Conservation (phyloP, 2,329 filamentous ascomycete genomes). For the Colletotrichum magnum region DNA sequence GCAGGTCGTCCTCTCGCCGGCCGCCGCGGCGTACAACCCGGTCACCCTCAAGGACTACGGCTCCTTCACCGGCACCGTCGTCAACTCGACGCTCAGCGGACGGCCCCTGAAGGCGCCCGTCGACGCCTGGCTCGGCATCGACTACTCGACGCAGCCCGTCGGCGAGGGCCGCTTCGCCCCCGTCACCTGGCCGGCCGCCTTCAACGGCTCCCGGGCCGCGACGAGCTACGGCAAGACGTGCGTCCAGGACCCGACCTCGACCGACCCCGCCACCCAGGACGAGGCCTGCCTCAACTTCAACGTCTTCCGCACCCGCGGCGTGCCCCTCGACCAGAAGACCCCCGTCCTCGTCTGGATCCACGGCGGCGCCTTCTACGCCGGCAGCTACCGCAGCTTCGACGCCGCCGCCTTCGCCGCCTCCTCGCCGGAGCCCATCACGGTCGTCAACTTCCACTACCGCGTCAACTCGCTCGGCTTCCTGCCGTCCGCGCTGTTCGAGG, state of each 20-base stretch:
- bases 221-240: constrained; percentile 58
- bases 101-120: constrained; percentile 50
- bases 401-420: constrained; percentile 50
- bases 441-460: constrained; percentile 76
- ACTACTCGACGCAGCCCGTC: constrained; percentile 59
- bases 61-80: constrained; percentile 54
- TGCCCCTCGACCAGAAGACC: constrained; percentile 52
- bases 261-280: constrained; percentile 29
- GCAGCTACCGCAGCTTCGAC: constrained; percentile 53
- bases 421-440: constrained; percentile 67
- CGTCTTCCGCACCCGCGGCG: constrained; percentile 52
- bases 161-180: constrained; percentile 57
- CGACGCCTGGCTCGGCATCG: constrained; percentile 64
- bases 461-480: constrained; percentile 74
- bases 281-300: constrained; percentile 58
- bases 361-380: constrained; percentile 53
- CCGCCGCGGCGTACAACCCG: constrained; percentile 33
- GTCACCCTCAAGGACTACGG: constrained; percentile 55
- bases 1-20: constrained; percentile 24
- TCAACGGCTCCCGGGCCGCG: constrained; percentile 56
- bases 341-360: constrained; percentile 58
- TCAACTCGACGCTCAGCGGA: constrained; percentile 52
- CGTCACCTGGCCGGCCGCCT: constrained; percentile 55
- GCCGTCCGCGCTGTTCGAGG: constrained; percentile 67
- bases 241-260: constrained; percentile 52